Evolutionary conservation across 805 yeast genomes (phyloP), one percentile per base, ranked within the genome.

Genomic region (Pichia scutulata): DNA sequence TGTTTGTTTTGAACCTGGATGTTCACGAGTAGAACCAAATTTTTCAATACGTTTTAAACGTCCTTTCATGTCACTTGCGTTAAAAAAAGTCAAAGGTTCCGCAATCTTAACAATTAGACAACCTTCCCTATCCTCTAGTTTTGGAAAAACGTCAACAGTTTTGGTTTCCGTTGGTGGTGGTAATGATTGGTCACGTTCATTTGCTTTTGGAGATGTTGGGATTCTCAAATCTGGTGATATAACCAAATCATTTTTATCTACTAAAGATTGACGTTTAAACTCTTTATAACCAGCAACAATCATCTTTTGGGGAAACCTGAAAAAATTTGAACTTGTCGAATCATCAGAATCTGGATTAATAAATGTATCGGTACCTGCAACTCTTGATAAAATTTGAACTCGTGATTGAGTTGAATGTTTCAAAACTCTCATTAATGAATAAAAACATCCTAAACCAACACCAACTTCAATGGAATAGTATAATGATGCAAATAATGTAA

Each of bases 21-120:
- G 96, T 16, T 77, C 77, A 45, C 73, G 75, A 23, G 82, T 73
- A 0, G 95, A 81, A 0, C 96, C 95, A 59, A 86, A 87, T 48
- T 77, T 68, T 61, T 89, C 96, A 26, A 89, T 69, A 42, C 96
- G 71, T 41, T 74, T 70, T 51, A 89, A 69, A 37, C 92, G 71
- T 50, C 77, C 72, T 53, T 84, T 80, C 53, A 89, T 70, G 57
- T 87, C 95, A 25, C 84, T 84, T 8, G 90, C 76, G 64, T 90
- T 89, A 39, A 95, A 88, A 66, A 89, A 89, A 6, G 90, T 87
- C 52, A 89, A 70, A 1, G 97, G 96, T 61, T 89, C 97, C 0
- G 96, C 89, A 41, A 89, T 78, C 55, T 83, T 84, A 37, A 89
- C 84, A 26, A 89, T 79, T 36, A 90, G 70, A 49, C 89, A 84